Base-by-base conservation (phyloP, 192 early-diverging fungal species). In the Funneliformis mosseae region DNA sequence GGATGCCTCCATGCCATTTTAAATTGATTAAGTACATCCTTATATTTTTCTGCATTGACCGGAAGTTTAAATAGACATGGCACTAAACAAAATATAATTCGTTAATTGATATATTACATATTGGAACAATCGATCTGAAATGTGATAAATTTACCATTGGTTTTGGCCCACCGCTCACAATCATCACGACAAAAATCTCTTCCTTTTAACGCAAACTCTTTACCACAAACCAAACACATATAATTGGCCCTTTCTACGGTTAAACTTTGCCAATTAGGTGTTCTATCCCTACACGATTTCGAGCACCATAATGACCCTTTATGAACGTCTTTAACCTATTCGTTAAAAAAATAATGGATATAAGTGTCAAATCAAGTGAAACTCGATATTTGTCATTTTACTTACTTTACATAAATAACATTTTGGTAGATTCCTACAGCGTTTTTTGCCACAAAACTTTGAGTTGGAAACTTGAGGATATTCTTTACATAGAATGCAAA, bases 21-120 rank as follows among this genome's bases (percentile, higher is more conserved):
- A 77, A 81, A 81, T 59, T 81, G 81, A 8, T 78, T 55, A 11
- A 59, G 25, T 9, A 81, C 55, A 41, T 77, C 74, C 11, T 61
- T 46, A 28, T 76, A 80, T 60, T 80, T 80, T 28, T 75, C 59
- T 41, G 59, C 23, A 43, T 60, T 63, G 27, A 33, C 5, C 14
- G 75, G 60, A 41, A 77, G 39, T 63, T 63, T 77, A 6, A 77
- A n/a, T 23, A 77, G 16, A 63, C 75, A 77, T 8, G 75, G 75
- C 10, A 39, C 75, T 77, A 77, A 45, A 77, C 10, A 60, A 16
- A 8, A 33, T 9, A 8, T 39, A 50, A 23, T 41, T n/a, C 60
- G 9, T 18, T 12, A 23, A 50, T 60, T 41, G 12, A 69, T 18
- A 42, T 42, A 70, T 42, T 70, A 42, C 5, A 27, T 42, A 21